phyloP scores from a whole-genome alignment of 352 stramenopile species.

The Peronosclerospora sorghi region DNA sequence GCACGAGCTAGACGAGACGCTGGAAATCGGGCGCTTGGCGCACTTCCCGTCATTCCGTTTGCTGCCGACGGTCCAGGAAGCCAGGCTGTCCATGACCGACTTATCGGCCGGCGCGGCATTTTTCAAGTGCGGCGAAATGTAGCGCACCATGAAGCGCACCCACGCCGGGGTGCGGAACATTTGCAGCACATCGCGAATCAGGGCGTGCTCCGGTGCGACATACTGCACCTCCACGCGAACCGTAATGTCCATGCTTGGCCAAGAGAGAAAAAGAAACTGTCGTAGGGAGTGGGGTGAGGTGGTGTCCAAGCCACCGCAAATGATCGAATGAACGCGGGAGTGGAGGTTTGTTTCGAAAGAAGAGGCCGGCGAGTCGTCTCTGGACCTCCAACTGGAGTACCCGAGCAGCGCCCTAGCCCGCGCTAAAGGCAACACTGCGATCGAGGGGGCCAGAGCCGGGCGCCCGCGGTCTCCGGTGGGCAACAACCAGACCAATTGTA shows the following conservation, averaged over 20 bases:
- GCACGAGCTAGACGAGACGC: conserved; percentile 10
- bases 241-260: conserved; percentile 52
- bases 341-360: conserved; percentile 19
- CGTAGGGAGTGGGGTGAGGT: background rate
- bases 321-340: conserved; percentile 27
- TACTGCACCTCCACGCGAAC: conserved; percentile 76
- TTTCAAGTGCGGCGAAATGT: conserved; percentile 79
- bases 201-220: conserved; percentile 44
- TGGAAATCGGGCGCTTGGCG: conserved; percentile 23
- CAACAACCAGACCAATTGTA: background rate
- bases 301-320: conserved; percentile 20
- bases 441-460: conserved; percentile 11
- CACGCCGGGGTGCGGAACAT: conserved; percentile 76
- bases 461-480: conserved; percentile 2
- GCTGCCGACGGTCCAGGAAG: conserved; percentile 11
- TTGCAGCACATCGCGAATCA: conserved; percentile 61
- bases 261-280: background rate
- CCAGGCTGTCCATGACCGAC: conserved; percentile 47
- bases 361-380: conserved; percentile 22
- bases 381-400: conserved; percentile 18
- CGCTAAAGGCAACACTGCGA: conserved; percentile 9
- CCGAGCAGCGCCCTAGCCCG: conserved; percentile 13
- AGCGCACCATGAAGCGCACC: conserved; percentile 80
- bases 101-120: conserved; percentile 66
- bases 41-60: background rate